Evolutionary conservation across 805 yeast species (phyloP).

Genomic region (Kazachstania kunashirensis): DNA sequence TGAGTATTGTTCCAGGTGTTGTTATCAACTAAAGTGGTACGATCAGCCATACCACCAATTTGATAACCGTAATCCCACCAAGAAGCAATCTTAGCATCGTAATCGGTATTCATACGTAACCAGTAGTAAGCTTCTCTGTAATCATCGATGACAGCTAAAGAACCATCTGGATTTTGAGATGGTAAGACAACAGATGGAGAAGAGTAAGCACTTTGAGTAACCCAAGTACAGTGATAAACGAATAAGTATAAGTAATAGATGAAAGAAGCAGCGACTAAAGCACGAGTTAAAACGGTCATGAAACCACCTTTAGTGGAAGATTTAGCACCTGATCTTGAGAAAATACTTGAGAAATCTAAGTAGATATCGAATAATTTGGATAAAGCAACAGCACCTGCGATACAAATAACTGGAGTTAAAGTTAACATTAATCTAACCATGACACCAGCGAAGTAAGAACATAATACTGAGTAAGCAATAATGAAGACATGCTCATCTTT

Average conservation of each 20-base stretch:
- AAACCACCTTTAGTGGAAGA: constrained; percentile 14
- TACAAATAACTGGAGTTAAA: constrained; percentile 92
- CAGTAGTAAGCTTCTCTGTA: constrained; percentile 98
- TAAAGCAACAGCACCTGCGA: constrained; percentile 79
- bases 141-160: constrained; percentile 80
- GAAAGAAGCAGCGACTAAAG: constrained; percentile 57
- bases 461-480: constrained; percentile 83
- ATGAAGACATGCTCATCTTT: constrained; percentile 88
- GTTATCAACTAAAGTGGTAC: constrained; percentile 96
- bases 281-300: constrained; percentile 42
- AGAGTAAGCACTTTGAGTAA: constrained; percentile 88
- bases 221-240: constrained; percentile 95
- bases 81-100: constrained; percentile 91
- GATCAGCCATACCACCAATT: constrained; percentile 99
- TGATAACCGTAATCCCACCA: constrained; percentile 99
- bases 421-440: constrained; percentile 98
- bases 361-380: constrained; percentile 79
- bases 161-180: constrained; percentile 71
- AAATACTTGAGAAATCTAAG: constrained; percentile 43
- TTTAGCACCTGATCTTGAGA: constrained; percentile 2
- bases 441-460: constrained; percentile 96
- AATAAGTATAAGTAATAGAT: constrained; percentile 65
- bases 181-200: constrained; percentile 96
- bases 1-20: constrained; percentile 99
- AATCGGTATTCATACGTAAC: constrained; percentile 95